Conservation (phyloP, 495 filamentous ascomycete genomes). For the Aspergillus sclerotiicarbonarius region DNA sequence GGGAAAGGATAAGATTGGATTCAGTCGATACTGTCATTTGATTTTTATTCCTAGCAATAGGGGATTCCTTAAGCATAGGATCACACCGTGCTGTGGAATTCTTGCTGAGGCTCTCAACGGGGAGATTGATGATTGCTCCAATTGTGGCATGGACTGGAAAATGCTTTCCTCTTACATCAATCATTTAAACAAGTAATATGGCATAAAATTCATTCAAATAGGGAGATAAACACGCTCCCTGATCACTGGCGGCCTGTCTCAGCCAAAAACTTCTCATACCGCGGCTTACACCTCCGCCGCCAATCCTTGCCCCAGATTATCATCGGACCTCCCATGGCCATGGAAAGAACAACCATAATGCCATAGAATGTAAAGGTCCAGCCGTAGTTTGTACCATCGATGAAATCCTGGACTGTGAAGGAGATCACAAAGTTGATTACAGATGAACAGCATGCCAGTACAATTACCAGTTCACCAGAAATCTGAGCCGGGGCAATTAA, state of each 20-base stretch:
- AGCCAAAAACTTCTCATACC: conserved; percentile 2
- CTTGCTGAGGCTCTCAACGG: too few relatives aligned
- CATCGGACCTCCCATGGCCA: conserved; percentile 23
- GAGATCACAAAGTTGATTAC: conserved; percentile 35
- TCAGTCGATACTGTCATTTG: too few relatives aligned
- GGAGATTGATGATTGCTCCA: too few relatives aligned
- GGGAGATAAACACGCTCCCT: background rate
- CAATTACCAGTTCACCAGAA: conserved; percentile 34
- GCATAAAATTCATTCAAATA: background rate
- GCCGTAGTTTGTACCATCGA: conserved; percentile 29
- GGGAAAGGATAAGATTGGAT: too few relatives aligned
- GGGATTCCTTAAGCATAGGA: too few relatives aligned
- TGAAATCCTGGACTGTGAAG: conserved; percentile 33
- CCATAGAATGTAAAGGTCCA: conserved; percentile 33
- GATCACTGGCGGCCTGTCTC: background rate
- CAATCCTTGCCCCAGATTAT: conserved; percentile 32
- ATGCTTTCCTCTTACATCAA: too few relatives aligned
- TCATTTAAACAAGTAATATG: background rate
- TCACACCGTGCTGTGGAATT: too few relatives aligned
- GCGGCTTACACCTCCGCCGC: conserved; percentile 9
- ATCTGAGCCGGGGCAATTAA: conserved; percentile 13
- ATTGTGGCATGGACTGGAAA: too few relatives aligned
- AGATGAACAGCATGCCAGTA: conserved; percentile 33
- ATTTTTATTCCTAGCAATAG: too few relatives aligned
- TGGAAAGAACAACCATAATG: conserved; percentile 22